Base-by-base conservation (phyloP, 768 basidiomycete species). In the Calvatia gigantea region DNA sequence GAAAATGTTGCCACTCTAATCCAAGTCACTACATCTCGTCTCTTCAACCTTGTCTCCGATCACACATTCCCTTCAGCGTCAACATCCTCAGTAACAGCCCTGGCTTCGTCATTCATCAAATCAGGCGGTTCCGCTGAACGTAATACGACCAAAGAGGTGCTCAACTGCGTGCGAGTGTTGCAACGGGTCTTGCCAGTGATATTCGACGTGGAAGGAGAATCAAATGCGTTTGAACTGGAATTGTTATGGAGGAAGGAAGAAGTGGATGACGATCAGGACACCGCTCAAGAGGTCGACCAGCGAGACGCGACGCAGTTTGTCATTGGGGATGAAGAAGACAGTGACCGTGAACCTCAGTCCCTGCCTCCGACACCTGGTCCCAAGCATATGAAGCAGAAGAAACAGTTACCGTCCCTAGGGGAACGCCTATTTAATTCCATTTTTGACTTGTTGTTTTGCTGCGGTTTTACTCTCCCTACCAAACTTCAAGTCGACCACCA, bases 121-220 rank as follows among this genome's bases (percentile, higher is more conserved):
- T 66, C 75, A 15, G 74, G 78, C 8, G 73, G 76, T 17, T 68
- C 75, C 6, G 58, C 75, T 4, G 85, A 83, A 58, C 77, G 81
- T 59, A 91, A 84, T 62, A 75, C 93, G 27, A 87, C 89, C 2
- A 92, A 87, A 61, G 89, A 98, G 67, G 91, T 87, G 3, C 76
- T 99, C 42, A 98, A 97, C 65, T 94, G 94, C 65, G 67, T 98
- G n/a, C 82, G 96, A 27, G 83, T 98, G 6, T 80, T 99, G 17
- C 87, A 92, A 56, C 83, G 97, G 46, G 80, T 98, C 17, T 74
- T 98, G 14, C 95, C 95, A 2, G 85, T 95, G n/a, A 72, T 98
- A 39, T 94, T 95, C 62, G 90, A 89, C 63, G 74, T 84, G 31
- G 86, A 89, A 57, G 83, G 83, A 28, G 90, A 89, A 63, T 75